phyloP scores from a whole-genome alignment of 2,329 filamentous ascomycete genomes.

The Spiromastix sp. region DNA sequence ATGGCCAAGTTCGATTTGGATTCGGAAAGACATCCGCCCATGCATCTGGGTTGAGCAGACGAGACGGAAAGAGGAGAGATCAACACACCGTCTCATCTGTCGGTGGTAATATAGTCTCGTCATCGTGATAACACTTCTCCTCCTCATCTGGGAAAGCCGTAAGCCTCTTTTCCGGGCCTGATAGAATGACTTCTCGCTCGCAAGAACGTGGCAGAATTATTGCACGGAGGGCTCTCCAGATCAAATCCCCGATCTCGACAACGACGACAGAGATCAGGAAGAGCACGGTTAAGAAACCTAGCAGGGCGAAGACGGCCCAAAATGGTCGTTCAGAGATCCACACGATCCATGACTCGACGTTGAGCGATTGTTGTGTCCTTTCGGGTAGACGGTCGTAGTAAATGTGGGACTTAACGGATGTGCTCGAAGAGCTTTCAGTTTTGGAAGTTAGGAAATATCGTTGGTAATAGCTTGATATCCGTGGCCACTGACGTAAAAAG shows the following conservation, averaged over 20 bases:
- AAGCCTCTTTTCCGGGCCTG: conserved; percentile 4
- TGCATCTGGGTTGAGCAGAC: too few species aligned
- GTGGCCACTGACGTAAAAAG: too few species aligned
- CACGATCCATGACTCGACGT: not conserved
- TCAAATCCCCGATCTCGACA: conserved; percentile 2
- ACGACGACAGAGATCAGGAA: conserved; percentile 10
- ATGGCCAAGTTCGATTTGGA: too few species aligned
- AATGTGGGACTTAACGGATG: too few species aligned
- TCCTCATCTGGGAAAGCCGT: not conserved
- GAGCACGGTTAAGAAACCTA: conserved; percentile 4
- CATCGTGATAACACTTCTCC: not conserved
- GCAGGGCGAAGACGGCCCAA: conserved; percentile 2
- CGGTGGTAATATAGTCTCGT: not conserved
- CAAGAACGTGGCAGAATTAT: not conserved
- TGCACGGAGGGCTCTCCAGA: not conserved
- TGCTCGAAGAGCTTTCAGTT: too few species aligned
- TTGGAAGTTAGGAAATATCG: too few species aligned
- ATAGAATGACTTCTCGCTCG: conserved; percentile 1
- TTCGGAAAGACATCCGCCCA: too few species aligned
- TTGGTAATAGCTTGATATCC: too few species aligned
- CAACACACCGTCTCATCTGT: not conserved
- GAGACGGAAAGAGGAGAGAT: not conserved
- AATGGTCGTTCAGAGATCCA: conserved; percentile 5
- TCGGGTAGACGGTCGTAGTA: too few species aligned
- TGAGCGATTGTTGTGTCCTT: too few species aligned